These are phyloP conservation scores for Fabrea salina DNA, from an alignment of 169 alveolate species.

Conservation along the genomic window DNA sequence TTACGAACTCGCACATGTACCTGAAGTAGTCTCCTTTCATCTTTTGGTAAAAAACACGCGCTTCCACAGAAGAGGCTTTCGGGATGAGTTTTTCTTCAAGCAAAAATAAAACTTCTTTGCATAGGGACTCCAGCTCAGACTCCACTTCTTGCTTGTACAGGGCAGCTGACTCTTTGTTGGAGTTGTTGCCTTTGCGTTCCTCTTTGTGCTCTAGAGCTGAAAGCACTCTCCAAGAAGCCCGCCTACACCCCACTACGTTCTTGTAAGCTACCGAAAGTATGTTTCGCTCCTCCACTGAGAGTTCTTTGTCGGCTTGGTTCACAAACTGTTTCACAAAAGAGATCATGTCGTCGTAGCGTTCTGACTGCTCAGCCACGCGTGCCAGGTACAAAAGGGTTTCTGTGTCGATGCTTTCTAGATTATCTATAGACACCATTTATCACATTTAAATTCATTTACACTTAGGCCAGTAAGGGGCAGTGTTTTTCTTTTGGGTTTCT, in stretches of 20 bases:
- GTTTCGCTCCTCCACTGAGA: constrained; percentile 73
- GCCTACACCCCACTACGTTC: constrained; percentile 71
- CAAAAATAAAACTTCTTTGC: constrained; percentile 61
- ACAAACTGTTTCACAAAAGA: constrained; percentile 66
- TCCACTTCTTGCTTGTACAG: constrained; percentile 67
- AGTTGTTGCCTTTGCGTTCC: constrained; percentile 42
- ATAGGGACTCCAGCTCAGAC: constrained; percentile 64
- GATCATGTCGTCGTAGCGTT: constrained; percentile 80
- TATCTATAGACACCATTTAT: too few species aligned
- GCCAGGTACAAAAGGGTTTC: constrained; percentile 74
- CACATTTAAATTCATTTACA: too few species aligned
- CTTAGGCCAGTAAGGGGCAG: constrained; percentile 23
- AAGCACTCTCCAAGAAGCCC: constrained; percentile 83
- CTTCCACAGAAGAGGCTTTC: constrained; percentile 88
- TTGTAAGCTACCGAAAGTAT: constrained; percentile 77
- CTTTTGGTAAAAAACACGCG: constrained; percentile 96
- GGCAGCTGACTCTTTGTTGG: constrained; percentile 33
- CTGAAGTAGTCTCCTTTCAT: constrained; percentile 99
- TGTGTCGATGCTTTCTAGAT: too few species aligned
- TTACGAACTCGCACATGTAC: constrained; percentile 53
- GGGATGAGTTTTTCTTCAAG: constrained; percentile 90
- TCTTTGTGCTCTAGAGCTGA: constrained; percentile 72
- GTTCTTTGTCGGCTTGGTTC: constrained; percentile 57
- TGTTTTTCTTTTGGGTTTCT: background rate
- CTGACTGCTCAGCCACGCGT: constrained; percentile 77